Evolutionary conservation across 1,284 basidiomycete genomes (phyloP).

Genomic region (Pholiota adiposa): DNA sequence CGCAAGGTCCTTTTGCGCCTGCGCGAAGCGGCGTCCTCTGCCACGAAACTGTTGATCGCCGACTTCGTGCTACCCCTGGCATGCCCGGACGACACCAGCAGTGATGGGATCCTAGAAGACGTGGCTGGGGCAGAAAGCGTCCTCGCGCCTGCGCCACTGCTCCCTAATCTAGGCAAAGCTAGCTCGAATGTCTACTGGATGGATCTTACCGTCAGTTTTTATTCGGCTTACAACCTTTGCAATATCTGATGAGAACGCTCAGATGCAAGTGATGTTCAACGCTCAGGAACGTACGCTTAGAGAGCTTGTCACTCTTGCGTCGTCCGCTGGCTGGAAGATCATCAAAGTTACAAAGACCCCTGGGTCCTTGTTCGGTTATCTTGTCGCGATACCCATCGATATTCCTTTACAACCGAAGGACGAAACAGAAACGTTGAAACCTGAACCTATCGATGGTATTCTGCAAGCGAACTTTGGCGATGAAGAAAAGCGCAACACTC

Average conservation of each 20-base stretch:
- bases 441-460: neutral
- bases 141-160: slow-evolving; percentile 56
- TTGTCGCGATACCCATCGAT: slow-evolving; percentile 62
- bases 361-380: slow-evolving; percentile 68
- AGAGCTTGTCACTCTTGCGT: slow-evolving; percentile 59
- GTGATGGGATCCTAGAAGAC: slow-evolving; percentile 31
- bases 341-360: slow-evolving; percentile 58
- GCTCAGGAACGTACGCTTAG: slow-evolving; percentile 72
- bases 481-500: neutral
- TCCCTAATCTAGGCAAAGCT: slow-evolving; percentile 73
- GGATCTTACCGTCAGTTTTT: slow-evolving; percentile 63
- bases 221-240: slow-evolving; percentile 3
- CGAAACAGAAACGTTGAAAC: neutral
- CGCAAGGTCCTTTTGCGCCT: slow-evolving; percentile 53
- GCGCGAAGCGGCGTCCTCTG: slow-evolving; percentile 50
- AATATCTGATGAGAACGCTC: neutral
- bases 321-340: slow-evolving; percentile 71
- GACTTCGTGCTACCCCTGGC: slow-evolving; percentile 73
- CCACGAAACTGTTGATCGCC: slow-evolving; percentile 66
- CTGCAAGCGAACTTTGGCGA: neutral
- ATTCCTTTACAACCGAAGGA: slow-evolving; percentile 37
- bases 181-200: slow-evolving; percentile 74
- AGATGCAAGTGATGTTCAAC: slow-evolving; percentile 78
- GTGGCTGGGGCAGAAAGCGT: slow-evolving; percentile 49
- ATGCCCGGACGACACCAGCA: slow-evolving; percentile 54